A percentile compares a stretch with the other conserved stretches of the same genome.
Conservation (phyloP, 2,329 filamentous ascomycete genomes). For the Pseudogymnoascus sp. region DNA sequence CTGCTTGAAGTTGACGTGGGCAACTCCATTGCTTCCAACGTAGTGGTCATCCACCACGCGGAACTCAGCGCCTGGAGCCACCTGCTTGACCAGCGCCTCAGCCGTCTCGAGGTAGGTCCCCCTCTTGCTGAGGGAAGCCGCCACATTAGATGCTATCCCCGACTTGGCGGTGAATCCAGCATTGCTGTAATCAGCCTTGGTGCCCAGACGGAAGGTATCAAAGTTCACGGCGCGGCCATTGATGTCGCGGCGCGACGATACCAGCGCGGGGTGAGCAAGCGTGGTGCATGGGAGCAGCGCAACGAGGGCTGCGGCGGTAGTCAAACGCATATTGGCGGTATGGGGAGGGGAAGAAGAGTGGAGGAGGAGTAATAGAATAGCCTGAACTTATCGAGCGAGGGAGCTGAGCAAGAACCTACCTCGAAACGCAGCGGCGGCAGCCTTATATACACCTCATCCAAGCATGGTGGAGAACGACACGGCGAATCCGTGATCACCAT, state of each 20-base stretch:
- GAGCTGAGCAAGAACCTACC: neutral
- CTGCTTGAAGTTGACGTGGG: slow-evolving; percentile 53
- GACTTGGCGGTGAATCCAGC: neutral
- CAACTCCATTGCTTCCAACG: slow-evolving; percentile 45
- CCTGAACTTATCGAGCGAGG: neutral
- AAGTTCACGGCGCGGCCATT: slow-evolving; percentile 11
- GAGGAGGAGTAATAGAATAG: neutral
- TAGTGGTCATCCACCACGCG: slow-evolving; percentile 46
- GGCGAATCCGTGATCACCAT: neutral
- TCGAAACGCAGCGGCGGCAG: neutral
- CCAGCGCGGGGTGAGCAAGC: neutral
- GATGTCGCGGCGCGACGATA: neutral
- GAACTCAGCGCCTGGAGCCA: slow-evolving; percentile 35
- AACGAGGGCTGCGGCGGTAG: neutral
- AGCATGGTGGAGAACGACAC: neutral
- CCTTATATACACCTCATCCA: neutral
- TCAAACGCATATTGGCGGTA: neutral
- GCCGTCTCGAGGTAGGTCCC: slow-evolving; percentile 36
- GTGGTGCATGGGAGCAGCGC: neutral
- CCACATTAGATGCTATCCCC: neutral
- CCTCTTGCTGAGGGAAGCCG: slow-evolving; percentile 10
- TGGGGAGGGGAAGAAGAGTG: neutral
- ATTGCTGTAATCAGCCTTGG: slow-evolving; percentile 14
- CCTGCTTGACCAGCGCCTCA: slow-evolving; percentile 35
- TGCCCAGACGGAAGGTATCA: slow-evolving; percentile 13